A percentile compares a stretch with the other conserved stretches of the same genome.
phyloP scores from a whole-genome alignment of 768 basidiomycete species.

The Boletus speciosus region DNA sequence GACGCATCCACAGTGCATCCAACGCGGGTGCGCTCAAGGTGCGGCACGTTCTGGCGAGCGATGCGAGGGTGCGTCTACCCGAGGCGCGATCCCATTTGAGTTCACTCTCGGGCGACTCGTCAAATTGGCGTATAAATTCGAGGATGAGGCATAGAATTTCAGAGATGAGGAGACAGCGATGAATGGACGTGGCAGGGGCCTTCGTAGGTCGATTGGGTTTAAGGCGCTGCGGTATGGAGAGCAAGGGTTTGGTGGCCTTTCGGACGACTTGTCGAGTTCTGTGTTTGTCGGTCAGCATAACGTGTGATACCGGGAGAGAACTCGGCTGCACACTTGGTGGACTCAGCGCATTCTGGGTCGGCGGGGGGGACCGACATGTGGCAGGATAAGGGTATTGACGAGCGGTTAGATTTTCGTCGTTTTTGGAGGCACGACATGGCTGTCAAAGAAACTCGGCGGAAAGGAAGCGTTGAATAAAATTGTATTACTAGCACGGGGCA shows the following conservation, averaged over 20 bases:
- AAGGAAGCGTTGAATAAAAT: neutral
- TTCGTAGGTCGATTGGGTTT: neutral
- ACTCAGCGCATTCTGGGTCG: neutral
- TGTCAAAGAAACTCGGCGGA: neutral
- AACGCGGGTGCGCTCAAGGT: slow-evolving; percentile 20
- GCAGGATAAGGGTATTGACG: neutral
- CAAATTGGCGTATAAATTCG: slow-evolving; percentile 17
- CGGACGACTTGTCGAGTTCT: slow-evolving; percentile 1
- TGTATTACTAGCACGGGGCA: no score
- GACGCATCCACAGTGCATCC: slow-evolving; percentile 29
- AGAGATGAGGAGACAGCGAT: slow-evolving; percentile 20
- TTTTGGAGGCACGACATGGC: neutral
- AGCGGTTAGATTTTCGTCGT: neutral
- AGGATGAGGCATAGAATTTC: slow-evolving; percentile 25
- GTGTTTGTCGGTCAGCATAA: neutral
- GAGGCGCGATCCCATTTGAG: slow-evolving; percentile 6
- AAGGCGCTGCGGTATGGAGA: neutral
- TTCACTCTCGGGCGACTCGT: slow-evolving; percentile 20
- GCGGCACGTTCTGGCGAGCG: slow-evolving; percentile 27
- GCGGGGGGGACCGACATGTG: neutral
- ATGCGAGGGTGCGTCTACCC: slow-evolving; percentile 25
- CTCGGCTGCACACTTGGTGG: slow-evolving; percentile 2
- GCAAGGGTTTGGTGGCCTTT: neutral
- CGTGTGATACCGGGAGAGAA: neutral
- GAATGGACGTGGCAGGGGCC: slow-evolving; percentile 3